A percentile compares a stretch with the other conserved stretches of the same genome.
These are phyloP conservation scores for Trichosporon coremiiforme DNA, from an alignment of 1,284 basidiomycete genomes.

Conservation along the genomic window DNA sequence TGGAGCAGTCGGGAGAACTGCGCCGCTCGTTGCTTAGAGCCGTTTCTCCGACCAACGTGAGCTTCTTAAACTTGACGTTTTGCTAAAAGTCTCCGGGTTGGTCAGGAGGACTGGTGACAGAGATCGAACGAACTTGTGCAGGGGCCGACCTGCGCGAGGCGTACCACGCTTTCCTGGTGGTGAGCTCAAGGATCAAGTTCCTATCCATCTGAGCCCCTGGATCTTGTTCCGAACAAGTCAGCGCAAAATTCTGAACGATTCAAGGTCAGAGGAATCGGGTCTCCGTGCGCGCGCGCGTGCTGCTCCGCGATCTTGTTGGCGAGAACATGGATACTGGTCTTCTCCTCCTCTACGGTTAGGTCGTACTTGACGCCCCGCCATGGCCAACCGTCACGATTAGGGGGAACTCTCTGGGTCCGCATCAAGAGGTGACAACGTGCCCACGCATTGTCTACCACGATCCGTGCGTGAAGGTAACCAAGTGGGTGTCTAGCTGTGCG, in stretches of 20 bases:
- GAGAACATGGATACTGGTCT: too few relatives aligned
- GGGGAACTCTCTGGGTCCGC: not conserved
- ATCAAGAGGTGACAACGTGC: not conserved
- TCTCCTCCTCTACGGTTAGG: not conserved
- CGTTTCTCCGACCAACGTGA: not conserved
- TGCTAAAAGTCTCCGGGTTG: too few relatives aligned
- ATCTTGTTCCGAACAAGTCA: too few relatives aligned
- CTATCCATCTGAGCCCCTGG: not conserved
- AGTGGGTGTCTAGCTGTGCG: not conserved
- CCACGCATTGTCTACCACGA: not conserved
- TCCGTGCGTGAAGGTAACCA: too few relatives aligned
- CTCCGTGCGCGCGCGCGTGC: not conserved
- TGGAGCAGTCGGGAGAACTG: not conserved
- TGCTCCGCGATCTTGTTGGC: too few relatives aligned
- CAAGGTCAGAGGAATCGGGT: too few relatives aligned
- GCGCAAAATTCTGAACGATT: too few relatives aligned
- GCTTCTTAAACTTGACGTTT: not conserved
- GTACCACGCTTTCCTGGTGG: too few relatives aligned
- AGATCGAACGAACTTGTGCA: too few relatives aligned
- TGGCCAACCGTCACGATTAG: not conserved
- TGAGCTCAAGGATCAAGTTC: too few relatives aligned
- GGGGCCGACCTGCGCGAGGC: too few relatives aligned
- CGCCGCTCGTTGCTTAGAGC: not conserved
- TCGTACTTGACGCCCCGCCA: not conserved
- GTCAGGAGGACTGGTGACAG: too few relatives aligned